Evolutionary conservation across 768 basidiomycete genomes (phyloP), one percentile per base, ranked within the genome.

Genomic region (Sutorius australiensis): DNA sequence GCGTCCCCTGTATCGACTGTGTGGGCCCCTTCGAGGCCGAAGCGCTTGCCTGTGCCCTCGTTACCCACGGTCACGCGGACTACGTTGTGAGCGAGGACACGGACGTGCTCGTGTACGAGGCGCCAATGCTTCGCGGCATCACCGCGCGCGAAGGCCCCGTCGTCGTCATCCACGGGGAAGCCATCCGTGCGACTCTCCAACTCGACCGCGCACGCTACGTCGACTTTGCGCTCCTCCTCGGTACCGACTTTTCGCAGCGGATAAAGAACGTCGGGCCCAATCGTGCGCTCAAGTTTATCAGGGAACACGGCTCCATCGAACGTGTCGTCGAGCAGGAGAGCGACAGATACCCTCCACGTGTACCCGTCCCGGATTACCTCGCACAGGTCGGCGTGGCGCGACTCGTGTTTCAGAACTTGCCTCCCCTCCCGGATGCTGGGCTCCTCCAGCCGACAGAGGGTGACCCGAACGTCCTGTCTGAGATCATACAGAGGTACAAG

Each of bases 61-160:
- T 90, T 11, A 61, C 83, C 14, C 73, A 80, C 28, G 93, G 94
- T 3, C 63, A 77, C 41, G 93, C 90, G 0, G 92, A 97, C 70
- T 93, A 81, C 63, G 94, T 95, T 17, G 89, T 82, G 5, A 95
- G 89, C 58, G 94, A 97, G 72, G 94, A 97, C 67, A 90, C 89
- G 21, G 91, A 93, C 61, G 90, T 92, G 13, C 73, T 93, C 37
- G 74, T 89, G 2, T 92, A 92, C 68, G 89, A 83, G 59, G 92
- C 84, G 0, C 90, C 92, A 0, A 75, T 97, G 42, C 63, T 97
- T 16, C 87, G 89, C 32, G 89, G 90, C 64, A 72, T 94, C 40
- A 84, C 89, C 13, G 79, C 72, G 41, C 76, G 78, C 3, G 69
- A 73, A 27, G 75, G 73, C 1, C 85, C 91, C 6, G 76, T 97